Evolutionary conservation across 495 filamentous ascomycete genomes (phyloP).

Genomic region (Xanthoparmelia taractica): DNA sequence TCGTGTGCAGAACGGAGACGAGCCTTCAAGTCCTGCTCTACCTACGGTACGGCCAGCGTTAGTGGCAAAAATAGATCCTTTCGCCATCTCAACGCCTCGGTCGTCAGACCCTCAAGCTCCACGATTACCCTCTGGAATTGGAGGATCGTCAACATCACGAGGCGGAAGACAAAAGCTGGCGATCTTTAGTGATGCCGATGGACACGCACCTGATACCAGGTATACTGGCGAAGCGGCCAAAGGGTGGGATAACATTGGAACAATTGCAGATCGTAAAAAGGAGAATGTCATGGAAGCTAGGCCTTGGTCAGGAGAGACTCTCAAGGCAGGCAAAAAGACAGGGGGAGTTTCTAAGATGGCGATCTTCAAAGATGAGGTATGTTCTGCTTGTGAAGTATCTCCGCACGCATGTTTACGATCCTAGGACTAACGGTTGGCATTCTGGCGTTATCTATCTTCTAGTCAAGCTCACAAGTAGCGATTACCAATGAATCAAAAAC

Average conservation of each 20-base stretch:
- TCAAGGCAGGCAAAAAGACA: constrained; percentile 77
- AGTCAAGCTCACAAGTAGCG: constrained; percentile 46
- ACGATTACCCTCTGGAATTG: constrained; percentile 37
- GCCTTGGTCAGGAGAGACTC: constrained; percentile 85
- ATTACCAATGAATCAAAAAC: constrained; percentile 32
- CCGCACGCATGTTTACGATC: constrained; percentile 75
- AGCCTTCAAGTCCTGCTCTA: constrained; percentile 77
- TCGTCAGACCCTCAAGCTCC: constrained; percentile 60
- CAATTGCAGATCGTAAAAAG: constrained; percentile 79
- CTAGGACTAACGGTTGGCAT: constrained; percentile 87
- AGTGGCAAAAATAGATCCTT: constrained; percentile 78
- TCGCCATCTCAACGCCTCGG: constrained; percentile 41
- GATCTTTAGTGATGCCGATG: constrained; percentile 77
- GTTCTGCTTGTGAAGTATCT: constrained; percentile 37
- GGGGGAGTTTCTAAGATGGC: constrained; percentile 70
- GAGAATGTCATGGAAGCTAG: constrained; percentile 82
- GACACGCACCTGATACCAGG: constrained; percentile 40
- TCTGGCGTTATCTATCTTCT: constrained; percentile 51
- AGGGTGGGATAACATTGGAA: constrained; percentile 90
- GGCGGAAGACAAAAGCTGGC: constrained; percentile 70
- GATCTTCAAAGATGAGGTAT: constrained; percentile 94
- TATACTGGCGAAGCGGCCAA: constrained; percentile 37
- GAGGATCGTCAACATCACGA: constrained; percentile 49
- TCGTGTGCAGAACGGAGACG: constrained; percentile 48
- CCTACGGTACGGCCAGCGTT: constrained; percentile 77